A percentile compares a stretch with the other conserved stretches of the same genome.
phyloP scores from a whole-genome alignment of 495 filamentous ascomycete species.

The Penicillium flavigenum region DNA sequence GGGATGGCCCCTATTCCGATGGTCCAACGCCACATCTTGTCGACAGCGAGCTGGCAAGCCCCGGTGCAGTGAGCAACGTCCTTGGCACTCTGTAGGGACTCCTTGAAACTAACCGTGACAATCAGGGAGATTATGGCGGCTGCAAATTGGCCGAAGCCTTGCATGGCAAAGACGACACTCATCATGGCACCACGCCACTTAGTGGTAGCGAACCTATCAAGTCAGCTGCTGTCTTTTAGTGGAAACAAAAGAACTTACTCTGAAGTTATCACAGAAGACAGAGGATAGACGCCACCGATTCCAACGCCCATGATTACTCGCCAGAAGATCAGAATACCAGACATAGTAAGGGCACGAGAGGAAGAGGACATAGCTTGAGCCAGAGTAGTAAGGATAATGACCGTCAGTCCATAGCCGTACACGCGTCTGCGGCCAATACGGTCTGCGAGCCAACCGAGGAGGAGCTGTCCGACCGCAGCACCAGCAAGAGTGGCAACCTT shows the following conservation, averaged over 20 bases:
- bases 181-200: slow-evolving; percentile 88
- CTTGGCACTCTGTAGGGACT: slow-evolving; percentile 56
- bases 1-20: slow-evolving; percentile 82
- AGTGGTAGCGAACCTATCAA: slow-evolving; percentile 68
- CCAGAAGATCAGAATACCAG: slow-evolving; percentile 85
- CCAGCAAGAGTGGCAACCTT: slow-evolving; percentile 87
- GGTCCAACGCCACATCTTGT: slow-evolving; percentile 82
- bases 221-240: too few relatives aligned
- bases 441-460: slow-evolving; percentile 80
- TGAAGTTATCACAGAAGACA: slow-evolving; percentile 81
- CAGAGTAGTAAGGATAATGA: slow-evolving; percentile 83
- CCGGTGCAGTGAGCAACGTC: slow-evolving; percentile 56
- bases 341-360: slow-evolving; percentile 67
- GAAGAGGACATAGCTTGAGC: slow-evolving; percentile 69
- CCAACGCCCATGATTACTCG: slow-evolving; percentile 81
- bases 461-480: slow-evolving; percentile 80
- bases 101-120: slow-evolving; percentile 69
- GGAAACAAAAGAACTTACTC: slow-evolving; percentile 52
- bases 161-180: slow-evolving; percentile 83
- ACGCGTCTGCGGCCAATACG: slow-evolving; percentile 75
- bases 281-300: slow-evolving; percentile 84
- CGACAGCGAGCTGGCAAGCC: slow-evolving; percentile 65
- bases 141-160: slow-evolving; percentile 72
- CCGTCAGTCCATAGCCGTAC: slow-evolving; percentile 85
- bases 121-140: slow-evolving; percentile 72